Evolutionary conservation across 106 monocot species (phyloP), one percentile per base, ranked within the genome.

Genomic region (Allium sativum): DNA sequence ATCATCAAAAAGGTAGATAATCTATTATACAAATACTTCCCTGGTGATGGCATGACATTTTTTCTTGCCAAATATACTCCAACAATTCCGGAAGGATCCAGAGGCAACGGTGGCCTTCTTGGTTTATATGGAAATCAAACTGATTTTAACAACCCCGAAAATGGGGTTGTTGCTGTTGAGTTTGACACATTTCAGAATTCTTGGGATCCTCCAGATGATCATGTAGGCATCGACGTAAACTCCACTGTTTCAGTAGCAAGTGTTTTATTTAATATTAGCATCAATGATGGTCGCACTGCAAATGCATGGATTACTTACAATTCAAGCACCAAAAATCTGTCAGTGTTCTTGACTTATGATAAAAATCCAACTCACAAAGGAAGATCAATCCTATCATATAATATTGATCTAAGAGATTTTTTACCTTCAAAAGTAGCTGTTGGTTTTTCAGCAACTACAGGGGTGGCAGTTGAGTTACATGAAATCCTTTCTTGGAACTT

Each of bases 31-130:
- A n/a, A n/a, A n/a, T n/a, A n/a, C n/a, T n/a, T n/a, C n/a, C n/a
- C n/a, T n/a, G 92, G 78, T 8, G 92, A 92, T 40, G 92, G 92
- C 21, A 52, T 92, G 17, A 76, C 86, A 22, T 87, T 92, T 81
- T 84, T 86, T 69, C 80, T 93, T 63, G 40, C 77, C 12, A 67
- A 81, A 1, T 66, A 52, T 19, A 57, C 76, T 16, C 78, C 78
- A 57, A 7, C 1, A 22, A 16, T 84, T 21, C 87, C 78, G 14
- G 9, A 31, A 4, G n/a, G n/a, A n/a, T n/a, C n/a, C n/a, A n/a
- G n/a, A n/a, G n/a, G 18, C 53, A 15, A 5, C 6, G 87, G 84
- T 6, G 74, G 72, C 5, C 43, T 7, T 44, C 81, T 92, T 31
- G 84, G 84, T 18, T 47, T 92, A 7, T 79, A 79, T 52, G 59